Conservation (phyloP, 306 rosid species). For the Quercus variabilis region DNA sequence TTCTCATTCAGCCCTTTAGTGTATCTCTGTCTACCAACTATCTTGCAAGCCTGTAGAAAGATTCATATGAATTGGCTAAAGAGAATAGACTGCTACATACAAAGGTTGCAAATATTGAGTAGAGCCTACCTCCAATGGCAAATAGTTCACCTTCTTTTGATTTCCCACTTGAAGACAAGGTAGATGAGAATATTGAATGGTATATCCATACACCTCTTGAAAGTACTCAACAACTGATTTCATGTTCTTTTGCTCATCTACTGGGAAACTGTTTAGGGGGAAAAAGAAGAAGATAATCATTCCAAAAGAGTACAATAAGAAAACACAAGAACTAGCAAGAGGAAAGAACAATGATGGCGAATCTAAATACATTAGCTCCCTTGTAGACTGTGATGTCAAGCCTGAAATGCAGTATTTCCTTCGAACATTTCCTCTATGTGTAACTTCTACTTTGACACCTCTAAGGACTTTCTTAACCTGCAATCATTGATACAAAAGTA, state of each 20-base stretch:
- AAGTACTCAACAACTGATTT: slow-evolving; percentile 48
- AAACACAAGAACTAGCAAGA: not conserved
- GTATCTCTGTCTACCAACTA: slow-evolving; percentile 47
- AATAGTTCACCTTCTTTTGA: slow-evolving; percentile 40
- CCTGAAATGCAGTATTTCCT: no score
- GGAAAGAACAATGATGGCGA: no score
- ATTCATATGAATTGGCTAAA: not conserved
- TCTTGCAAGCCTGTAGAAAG: slow-evolving; percentile 41
- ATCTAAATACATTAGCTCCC: no score
- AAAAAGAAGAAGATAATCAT: slow-evolving; percentile 4
- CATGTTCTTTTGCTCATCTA: slow-evolving; percentile 30
- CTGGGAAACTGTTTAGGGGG: slow-evolving; percentile 26
- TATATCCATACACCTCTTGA: slow-evolving; percentile 46
- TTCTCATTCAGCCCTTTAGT: slow-evolving; percentile 45
- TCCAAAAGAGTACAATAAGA: not conserved
- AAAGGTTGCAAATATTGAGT: not conserved
- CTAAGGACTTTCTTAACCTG: slow-evolving; percentile 45
- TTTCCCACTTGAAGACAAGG: slow-evolving; percentile 52
- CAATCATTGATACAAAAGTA: slow-evolving; percentile 3
- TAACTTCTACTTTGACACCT: slow-evolving; percentile 50
- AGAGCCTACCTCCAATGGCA: slow-evolving; percentile 44
- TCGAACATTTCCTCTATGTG: slow-evolving; percentile 35
- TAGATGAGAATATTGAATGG: slow-evolving; percentile 38
- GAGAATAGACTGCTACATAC: not conserved
- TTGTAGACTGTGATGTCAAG: no score